These are phyloP conservation scores for Thozetella sp. DNA, from an alignment of 495 filamentous ascomycete genomes.

Conservation along the genomic window DNA sequence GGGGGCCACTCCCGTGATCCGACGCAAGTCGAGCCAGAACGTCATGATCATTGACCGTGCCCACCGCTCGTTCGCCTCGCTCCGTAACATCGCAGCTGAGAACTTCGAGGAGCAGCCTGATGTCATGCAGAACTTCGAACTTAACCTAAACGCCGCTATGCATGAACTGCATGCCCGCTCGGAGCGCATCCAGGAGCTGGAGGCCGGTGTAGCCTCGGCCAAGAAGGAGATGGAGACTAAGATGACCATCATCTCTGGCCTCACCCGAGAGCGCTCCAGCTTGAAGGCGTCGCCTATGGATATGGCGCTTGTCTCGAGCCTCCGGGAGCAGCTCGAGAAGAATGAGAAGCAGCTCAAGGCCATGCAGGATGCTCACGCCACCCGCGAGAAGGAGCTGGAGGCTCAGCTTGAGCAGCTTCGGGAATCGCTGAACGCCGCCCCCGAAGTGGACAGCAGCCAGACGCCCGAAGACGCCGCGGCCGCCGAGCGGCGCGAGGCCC, in stretches of 20 bases:
- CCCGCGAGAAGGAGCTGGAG: constrained; percentile 73
- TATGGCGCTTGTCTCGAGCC: constrained; percentile 84
- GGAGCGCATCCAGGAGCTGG: constrained; percentile 86
- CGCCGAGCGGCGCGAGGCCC: constrained; percentile 31
- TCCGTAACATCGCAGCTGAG: constrained; percentile 84
- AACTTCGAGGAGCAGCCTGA: constrained; percentile 83
- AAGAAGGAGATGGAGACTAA: constrained; percentile 97
- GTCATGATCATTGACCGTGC: constrained; percentile 88
- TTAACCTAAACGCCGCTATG: constrained; percentile 89
- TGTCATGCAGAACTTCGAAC: constrained; percentile 87
- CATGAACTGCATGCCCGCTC: constrained; percentile 86
- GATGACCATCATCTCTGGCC: constrained; percentile 88
- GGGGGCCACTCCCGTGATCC: constrained; percentile 71
- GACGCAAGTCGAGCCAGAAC: constrained; percentile 92
- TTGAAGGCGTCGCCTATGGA: constrained; percentile 88
- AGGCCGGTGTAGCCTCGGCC: constrained; percentile 78
- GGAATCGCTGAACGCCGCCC: constrained; percentile 45
- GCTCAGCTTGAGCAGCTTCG: constrained; percentile 70
- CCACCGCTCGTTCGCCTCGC: constrained; percentile 85
- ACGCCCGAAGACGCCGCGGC: constrained; percentile 13
- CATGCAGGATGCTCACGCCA: constrained; percentile 70
- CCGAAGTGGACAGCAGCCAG: constrained; percentile 8
- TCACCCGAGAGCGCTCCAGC: constrained; percentile 88
- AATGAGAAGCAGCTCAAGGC: constrained; percentile 78
- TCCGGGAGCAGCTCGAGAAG: constrained; percentile 85